These are phyloP conservation scores for Fusarium sp. DNA, from an alignment of 2,329 filamentous ascomycete genomes.

Conservation along the genomic window DNA sequence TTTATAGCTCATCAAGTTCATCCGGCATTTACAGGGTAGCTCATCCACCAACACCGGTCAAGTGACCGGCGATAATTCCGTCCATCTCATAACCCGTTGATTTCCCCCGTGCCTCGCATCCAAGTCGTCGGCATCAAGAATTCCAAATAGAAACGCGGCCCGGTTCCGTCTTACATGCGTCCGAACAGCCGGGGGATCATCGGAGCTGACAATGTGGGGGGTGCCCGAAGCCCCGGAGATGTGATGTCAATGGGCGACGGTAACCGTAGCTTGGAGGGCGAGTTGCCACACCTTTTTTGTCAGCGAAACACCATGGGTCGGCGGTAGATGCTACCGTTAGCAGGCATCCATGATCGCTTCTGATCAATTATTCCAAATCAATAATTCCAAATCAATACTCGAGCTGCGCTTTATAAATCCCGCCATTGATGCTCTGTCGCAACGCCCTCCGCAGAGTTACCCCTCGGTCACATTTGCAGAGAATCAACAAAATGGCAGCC, in stretches of 20 bases:
- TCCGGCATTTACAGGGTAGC: not conserved
- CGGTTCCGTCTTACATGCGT: slow-evolving; percentile 29
- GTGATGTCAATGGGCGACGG: slow-evolving; percentile 39
- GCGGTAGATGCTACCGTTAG: not conserved
- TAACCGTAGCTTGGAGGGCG: slow-evolving; percentile 8
- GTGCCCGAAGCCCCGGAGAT: slow-evolving; percentile 18
- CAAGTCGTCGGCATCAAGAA: not conserved
- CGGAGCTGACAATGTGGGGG: slow-evolving; percentile 22
- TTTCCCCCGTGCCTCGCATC: not conserved
- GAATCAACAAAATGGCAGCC: slow-evolving; percentile 49
- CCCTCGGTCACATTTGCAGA: slow-evolving; percentile 45
- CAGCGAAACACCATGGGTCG: slow-evolving; percentile 14
- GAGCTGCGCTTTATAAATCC: slow-evolving; percentile 10
- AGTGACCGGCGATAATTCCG: not conserved
- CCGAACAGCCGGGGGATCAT: slow-evolving; percentile 19
- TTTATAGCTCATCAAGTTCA: not conserved
- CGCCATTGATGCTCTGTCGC: slow-evolving; percentile 51
- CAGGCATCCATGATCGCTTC: slow-evolving; percentile 6
- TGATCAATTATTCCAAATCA: slow-evolving; percentile 7
- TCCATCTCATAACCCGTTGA: not conserved
- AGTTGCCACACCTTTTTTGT: slow-evolving; percentile 35
- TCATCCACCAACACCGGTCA: not conserved
- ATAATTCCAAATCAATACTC: slow-evolving; percentile 10
- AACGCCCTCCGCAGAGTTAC: slow-evolving; percentile 47
- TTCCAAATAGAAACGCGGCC: slow-evolving; percentile 12